Evolutionary conservation across 129 eudicot species (phyloP), one percentile per base, ranked within the genome.

Genomic region (Escallonia herrerae): DNA sequence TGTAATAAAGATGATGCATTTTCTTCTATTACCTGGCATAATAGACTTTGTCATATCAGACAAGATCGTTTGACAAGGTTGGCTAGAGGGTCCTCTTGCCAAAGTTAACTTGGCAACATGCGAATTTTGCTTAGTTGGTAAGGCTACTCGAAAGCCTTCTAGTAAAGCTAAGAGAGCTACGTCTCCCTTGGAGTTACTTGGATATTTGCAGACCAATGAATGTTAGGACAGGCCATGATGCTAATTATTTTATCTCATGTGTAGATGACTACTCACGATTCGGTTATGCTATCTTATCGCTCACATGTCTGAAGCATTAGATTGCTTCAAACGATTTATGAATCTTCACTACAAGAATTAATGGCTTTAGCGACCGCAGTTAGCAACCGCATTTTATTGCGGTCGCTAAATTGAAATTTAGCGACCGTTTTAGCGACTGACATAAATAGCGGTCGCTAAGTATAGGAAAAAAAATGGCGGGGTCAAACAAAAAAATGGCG

Each of bases 151-250:
- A 38, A 69, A 55, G 15, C 72, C 41, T 42, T 67, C 58, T 59
- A 66, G 49, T 11, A 46, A 69, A 15, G 74, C 58, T 3, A 40
- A 5, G 7, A 55, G 72, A 8, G 72, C 54, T 0, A 9, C 48
- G 3, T 41, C 4, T 1, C 48, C 60, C 1, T 40, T 66, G 15
- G 48, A 66, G 7, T 15, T 56, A 14, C 8, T 67, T 43, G 7
- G 63, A 67, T 44, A 67, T 67, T 14, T 66, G 50, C 4, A 54
- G 63, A 9, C 72, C 72, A 3, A 42, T 67, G 62, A 67, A 43
- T 55, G 55, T 56, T 5, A 55, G 49, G 43, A 55, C 63, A 43
- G n/a, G 64, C 0, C 54, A 68, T 56, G 46, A 39, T 4, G 43
- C 64, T 7, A 13, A 15, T n/a, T 69, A 60, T 39, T 69, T 59